Base-by-base conservation (phyloP, 2,329 filamentous ascomycete genomes). In the Stenocarpella maydis region DNA sequence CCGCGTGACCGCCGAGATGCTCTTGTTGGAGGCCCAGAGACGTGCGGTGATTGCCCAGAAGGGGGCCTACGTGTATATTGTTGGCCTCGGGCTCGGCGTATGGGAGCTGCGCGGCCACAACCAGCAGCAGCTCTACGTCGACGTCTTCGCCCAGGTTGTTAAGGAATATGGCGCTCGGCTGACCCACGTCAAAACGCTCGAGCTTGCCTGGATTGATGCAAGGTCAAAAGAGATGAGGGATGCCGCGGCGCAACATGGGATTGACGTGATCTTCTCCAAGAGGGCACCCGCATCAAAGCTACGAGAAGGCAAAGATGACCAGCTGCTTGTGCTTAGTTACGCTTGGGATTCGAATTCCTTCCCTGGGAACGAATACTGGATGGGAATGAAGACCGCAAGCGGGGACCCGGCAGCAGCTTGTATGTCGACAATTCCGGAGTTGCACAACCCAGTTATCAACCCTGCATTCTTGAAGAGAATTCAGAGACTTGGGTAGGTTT, bases 291-390 rank as follows among this genome's bases (percentile, higher is more conserved):
- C 77, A 1, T 72, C 65, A 2, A 76, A 73, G 66, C 70, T 79
- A 4, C 5, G 15, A n/a, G 50, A 21, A 0, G 55, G 68, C 0
- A 69, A 70, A 2, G 72, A 71, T 12, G 31, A 69, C 12, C 72
- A 75, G 34, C 70, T 79, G 0, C 76, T 78, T 1, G 76, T 78
- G 4, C 14, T 79, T 21, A 75, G 73, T 45, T 79, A 78, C 28
- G 76, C 78, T 0, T 79, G 77, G 78, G 77, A 79, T 37, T 75
- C 73, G 2, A 79, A 79, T 24, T 45, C 76, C 0, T 78, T 76
- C 52, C 77, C 78, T 0, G 78, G 78, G 0, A 79, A 79, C 61
- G 77, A 78, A 55, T 79, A 77, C 50, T 79, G 77, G 77, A 14
- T 41, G 1, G 74, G 73, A 0, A 28, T 4, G 2, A 71, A 78